Evolutionary conservation across 441 rosid species (phyloP).

Genomic region (Pelargonium cotyledonis): DNA sequence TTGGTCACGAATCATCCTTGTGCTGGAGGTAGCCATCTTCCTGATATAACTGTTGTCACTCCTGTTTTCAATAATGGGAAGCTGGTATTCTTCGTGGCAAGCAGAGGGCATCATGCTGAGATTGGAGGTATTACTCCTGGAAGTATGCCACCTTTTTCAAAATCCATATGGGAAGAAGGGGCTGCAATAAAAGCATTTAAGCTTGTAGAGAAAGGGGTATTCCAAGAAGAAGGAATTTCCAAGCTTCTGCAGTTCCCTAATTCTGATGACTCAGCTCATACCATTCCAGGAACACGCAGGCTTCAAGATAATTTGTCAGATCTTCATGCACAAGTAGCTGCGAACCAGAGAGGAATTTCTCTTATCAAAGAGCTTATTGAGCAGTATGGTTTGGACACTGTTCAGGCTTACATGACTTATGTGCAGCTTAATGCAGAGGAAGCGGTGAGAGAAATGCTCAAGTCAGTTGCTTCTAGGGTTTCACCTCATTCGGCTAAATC

Average conservation of each 20-base stretch:
- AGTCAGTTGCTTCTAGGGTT: conserved; percentile 60
- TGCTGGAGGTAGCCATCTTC: conserved; percentile 94
- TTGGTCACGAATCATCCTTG: conserved; percentile 89
- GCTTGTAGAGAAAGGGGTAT: conserved; percentile 72
- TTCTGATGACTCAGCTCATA: conserved; percentile 38
- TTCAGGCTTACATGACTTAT: conserved; percentile 84
- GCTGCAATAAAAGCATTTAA: conserved; percentile 92
- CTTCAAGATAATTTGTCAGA: conserved; percentile 88
- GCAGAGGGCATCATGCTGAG: conserved; percentile 97
- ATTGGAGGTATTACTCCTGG: conserved; percentile 96
- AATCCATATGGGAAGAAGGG: conserved; percentile 92
- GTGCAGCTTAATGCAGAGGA: conserved; percentile 87
- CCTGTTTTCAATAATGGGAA: conserved; percentile 71
- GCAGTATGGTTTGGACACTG: conserved; percentile 73
- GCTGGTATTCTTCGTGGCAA: conserved; percentile 84
- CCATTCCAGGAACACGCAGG: conserved; percentile 76
- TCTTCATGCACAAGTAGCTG: conserved; percentile 90
- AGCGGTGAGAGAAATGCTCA: conserved; percentile 93
- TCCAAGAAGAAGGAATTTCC: conserved; percentile 81
- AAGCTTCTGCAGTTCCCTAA: conserved; percentile 61
- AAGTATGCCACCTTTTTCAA: conserved; percentile 97
- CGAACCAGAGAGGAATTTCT: conserved; percentile 86
- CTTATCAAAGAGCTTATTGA: conserved; percentile 81
- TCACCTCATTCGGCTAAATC: conserved; percentile 30
- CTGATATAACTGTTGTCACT: conserved; percentile 87